These are phyloP conservation scores for Claviceps fusiformis DNA, from an alignment of 2,329 filamentous ascomycete species.

Conservation along the genomic window DNA sequence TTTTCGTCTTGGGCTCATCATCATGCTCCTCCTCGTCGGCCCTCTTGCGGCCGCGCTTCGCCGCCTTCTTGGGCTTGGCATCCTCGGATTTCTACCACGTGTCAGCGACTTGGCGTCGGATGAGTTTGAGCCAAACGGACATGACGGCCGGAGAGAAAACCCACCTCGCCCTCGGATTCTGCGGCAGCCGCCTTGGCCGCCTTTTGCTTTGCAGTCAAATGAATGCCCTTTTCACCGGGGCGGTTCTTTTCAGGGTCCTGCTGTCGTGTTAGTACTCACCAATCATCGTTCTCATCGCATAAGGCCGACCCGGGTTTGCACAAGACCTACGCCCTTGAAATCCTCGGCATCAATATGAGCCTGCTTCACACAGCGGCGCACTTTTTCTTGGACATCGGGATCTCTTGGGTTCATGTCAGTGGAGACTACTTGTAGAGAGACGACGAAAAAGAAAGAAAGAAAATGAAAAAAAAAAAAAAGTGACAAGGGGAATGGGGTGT, in stretches of 20 bases:
- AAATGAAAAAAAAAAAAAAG: neutral
- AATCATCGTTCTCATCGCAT: neutral
- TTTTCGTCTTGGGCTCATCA: constrained; percentile 22
- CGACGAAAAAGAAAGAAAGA: neutral
- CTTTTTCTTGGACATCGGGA: constrained; percentile 56
- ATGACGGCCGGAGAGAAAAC: neutral
- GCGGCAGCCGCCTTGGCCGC: constrained; percentile 20
- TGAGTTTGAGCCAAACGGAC: neutral
- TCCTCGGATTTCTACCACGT: constrained; percentile 5
- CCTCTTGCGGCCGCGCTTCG: constrained; percentile 23
- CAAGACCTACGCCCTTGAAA: constrained; percentile 65
- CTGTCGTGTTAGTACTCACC: neutral
- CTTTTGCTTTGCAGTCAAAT: constrained; percentile 25
- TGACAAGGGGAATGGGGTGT: neutral
- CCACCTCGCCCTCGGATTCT: constrained; percentile 12
- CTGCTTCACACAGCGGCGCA: constrained; percentile 56
- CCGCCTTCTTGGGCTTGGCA: constrained; percentile 18
- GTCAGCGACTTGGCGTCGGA: neutral
- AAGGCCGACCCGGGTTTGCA: neutral
- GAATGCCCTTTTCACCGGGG: constrained; percentile 53
- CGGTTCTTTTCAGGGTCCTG: constrained; percentile 66
- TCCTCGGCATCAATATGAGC: constrained; percentile 76
- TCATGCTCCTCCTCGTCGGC: constrained; percentile 18
- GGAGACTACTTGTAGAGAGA: neutral
- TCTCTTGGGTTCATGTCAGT: constrained; percentile 23